phyloP scores from a whole-genome alignment of 192 early-diverging fungal species.

The Bifiguratus adelaidae region DNA sequence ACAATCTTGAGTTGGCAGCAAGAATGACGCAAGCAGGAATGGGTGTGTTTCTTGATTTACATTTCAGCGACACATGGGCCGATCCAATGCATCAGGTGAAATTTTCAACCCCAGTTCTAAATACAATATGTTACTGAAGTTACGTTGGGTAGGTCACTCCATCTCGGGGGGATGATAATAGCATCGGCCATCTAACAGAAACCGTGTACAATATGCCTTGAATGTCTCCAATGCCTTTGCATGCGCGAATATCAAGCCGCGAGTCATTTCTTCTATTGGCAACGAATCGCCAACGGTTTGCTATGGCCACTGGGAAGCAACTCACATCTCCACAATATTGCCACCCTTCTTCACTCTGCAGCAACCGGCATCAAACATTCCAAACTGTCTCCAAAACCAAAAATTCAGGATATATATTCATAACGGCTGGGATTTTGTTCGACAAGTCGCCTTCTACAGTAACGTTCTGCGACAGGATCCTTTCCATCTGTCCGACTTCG shows the following conservation, averaged over 20 bases:
- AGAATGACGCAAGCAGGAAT: constrained; percentile 8
- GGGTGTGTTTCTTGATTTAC: constrained; percentile 16
- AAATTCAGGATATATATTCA: constrained; percentile 14
- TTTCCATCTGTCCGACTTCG: constrained; percentile 15
- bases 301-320: constrained; percentile 14
- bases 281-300: constrained; percentile 17
- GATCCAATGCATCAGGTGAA: no score
- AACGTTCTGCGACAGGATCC: constrained; percentile 11
- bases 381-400: background rate
- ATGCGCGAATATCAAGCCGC: no score
- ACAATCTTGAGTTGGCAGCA: constrained; percentile 15
- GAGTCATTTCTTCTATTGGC: constrained; percentile 16
- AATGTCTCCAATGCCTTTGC: no score
- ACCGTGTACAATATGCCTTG: no score
- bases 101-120: no score
- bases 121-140: no score
- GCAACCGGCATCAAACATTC: constrained; percentile 17
- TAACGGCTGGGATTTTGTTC: constrained; percentile 14
- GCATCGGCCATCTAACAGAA: no score
- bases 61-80: constrained; percentile 10
- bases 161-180: no score
- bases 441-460: constrained; percentile 8
- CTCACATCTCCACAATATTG: constrained; percentile 11
- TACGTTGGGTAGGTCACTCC: no score
- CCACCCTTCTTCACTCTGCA: constrained; percentile 14